Evolutionary conservation across 2,329 filamentous ascomycete genomes (phyloP).

Genomic region (Monilinia polystroma): DNA sequence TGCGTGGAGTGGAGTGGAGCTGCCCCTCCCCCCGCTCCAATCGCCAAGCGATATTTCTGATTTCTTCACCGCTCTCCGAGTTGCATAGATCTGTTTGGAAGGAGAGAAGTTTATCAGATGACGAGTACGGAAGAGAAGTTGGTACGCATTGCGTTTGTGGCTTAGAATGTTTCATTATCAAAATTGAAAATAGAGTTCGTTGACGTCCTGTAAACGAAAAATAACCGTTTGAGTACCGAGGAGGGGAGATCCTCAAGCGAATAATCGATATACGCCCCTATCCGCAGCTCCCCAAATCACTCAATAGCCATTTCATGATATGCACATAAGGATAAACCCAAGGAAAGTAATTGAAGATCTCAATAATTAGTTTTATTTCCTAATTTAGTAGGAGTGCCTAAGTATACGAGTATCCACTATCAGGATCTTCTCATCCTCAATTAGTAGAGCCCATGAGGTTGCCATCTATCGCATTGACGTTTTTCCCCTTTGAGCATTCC

Average conservation of each 20-base stretch:
- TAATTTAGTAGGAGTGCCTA: background rate
- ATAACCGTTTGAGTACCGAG: background rate
- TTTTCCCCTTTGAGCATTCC: background rate
- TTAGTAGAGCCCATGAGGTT: background rate
- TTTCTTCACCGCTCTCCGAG: constrained; percentile 15
- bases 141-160: background rate
- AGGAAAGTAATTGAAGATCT: background rate
- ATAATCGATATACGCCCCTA: background rate
- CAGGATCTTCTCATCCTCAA: background rate
- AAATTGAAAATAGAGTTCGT: background rate
- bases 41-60: constrained; percentile 6
- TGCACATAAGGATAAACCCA: background rate
- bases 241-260: constrained; percentile 8
- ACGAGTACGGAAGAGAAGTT: background rate
- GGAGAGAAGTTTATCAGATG: background rate
- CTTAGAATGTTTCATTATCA: background rate
- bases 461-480: background rate
- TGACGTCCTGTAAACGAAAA: background rate
- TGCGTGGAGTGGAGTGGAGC: constrained; percentile 13
- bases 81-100: constrained; percentile 15
- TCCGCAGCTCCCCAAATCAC: background rate
- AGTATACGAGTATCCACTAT: background rate
- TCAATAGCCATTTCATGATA: background rate
- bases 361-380: background rate
- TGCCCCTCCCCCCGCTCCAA: constrained; percentile 13